phyloP scores from a whole-genome alignment of 371 early-diverging fungal species.

The Synchytrium microbalum region DNA sequence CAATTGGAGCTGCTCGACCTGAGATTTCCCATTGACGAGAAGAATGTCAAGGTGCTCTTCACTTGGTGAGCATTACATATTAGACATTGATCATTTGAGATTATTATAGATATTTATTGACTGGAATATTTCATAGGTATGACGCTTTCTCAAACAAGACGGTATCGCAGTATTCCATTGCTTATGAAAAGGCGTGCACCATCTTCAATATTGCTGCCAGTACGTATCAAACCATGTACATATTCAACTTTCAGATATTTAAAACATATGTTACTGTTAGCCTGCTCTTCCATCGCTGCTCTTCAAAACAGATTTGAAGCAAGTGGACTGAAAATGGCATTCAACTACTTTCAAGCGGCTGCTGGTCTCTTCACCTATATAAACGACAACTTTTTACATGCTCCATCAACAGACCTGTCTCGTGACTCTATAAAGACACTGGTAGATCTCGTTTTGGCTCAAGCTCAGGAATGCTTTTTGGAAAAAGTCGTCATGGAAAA shows the following conservation, averaged over 20 bases:
- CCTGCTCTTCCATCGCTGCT: conserved; percentile 47
- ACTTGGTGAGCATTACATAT: conserved; percentile 58
- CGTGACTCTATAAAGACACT: conserved; percentile 79
- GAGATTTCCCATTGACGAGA: conserved; percentile 86
- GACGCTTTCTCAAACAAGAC: conserved; percentile 67
- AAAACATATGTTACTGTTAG: conserved; percentile 4
- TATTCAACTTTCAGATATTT: conserved; percentile 18
- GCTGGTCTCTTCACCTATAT: conserved; percentile 90
- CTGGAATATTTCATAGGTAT: conserved; percentile 45
- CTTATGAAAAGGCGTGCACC: conserved; percentile 91
- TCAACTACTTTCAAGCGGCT: conserved; percentile 82
- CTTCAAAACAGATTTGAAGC: conserved; percentile 64
- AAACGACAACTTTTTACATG: conserved; percentile 93
- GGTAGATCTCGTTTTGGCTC: conserved; percentile 78
- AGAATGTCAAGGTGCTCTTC: conserved; percentile 76
- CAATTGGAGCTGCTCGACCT: conserved; percentile 91
- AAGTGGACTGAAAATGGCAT: conserved; percentile 69
- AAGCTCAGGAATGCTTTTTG: conserved; percentile 90
- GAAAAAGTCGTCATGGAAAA: conserved; percentile 78
- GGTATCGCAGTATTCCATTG: conserved; percentile 77
- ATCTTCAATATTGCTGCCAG: conserved; percentile 86
- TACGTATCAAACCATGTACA: conserved; percentile 32
- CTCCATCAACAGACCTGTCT: conserved; percentile 85
- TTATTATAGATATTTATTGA: background rate
- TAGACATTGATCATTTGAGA: background rate